Evolutionary conservation across 2,329 filamentous ascomycete genomes (phyloP), one percentile per base, ranked within the genome.

Genomic region (Claviceps cyperi): DNA sequence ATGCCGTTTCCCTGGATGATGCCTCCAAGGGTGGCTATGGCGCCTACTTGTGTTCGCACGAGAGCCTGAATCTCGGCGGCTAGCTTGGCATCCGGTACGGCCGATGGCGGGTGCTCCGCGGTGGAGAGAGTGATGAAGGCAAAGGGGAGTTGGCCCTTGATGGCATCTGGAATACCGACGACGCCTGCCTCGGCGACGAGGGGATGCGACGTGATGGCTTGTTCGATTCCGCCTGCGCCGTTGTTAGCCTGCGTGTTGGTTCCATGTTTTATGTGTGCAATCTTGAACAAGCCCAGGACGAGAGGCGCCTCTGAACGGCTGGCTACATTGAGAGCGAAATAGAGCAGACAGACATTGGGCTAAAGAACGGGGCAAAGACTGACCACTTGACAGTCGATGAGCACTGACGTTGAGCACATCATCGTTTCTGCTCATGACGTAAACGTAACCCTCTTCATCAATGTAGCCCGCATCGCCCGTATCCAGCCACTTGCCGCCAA

Each of bases 331-430:
- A 32, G 8, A 32, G n/a, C n/a, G 43, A 5, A 9, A 17, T 6
- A 8, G 6, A 19, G 5, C 5, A 17, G 8, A 11, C 5, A 17
- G 8, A 11, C 9, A 32, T 32, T 32, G 28, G 3, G 9, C 28
- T 9, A 28, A 28, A 28, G 15, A 17, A 11, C 13, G 28, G 28
- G 28, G 28, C 9, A 32, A 32, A 43, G 2, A 64, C 74, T 58
- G 71, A 85, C 85, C 87, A 11, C 89, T 95, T 55, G 85, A 91
- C 53, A 96, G 82, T 14, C 90, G 79, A 69, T 96, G 90, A 5
- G 90, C 89, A 40, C 89, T 90, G n/a, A 95, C 90, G 61, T 96
- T 96, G 61, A 96, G 89, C 52, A 96, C 84, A 64, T 96, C 90
- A 68, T 96, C 90, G 35, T 71, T 74, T 40, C 79, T 68, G 40